Percentiles rank a stretch among this genome's conserved stretches.
phyloP scores from a whole-genome alignment of 192 early-diverging fungal species.

The Podila epicladia region DNA sequence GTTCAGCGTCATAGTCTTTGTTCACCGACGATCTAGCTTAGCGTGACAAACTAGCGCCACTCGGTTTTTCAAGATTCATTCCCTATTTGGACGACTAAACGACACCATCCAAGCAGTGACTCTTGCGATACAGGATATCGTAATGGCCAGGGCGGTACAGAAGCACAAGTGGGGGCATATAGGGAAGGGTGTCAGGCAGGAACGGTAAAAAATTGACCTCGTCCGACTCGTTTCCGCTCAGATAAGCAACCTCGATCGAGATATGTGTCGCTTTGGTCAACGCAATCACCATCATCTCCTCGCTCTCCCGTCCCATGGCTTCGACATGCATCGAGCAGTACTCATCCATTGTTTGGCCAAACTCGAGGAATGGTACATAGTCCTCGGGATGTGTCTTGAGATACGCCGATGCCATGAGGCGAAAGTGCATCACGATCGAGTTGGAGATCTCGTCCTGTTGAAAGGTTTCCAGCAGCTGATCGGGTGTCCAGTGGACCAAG shows the following conservation, averaged over 20 bases:
- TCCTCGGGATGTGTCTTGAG: constrained; percentile 63
- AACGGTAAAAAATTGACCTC: constrained; percentile 80
- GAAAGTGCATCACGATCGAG: constrained; percentile 66
- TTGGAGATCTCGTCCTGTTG: constrained; percentile 67
- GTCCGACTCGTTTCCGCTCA: constrained; percentile 67
- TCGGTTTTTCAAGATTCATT: background rate
- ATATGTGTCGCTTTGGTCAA: constrained; percentile 73
- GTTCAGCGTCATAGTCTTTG: background rate
- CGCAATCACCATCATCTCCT: constrained; percentile 84
- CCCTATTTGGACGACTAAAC: constrained; percentile 13
- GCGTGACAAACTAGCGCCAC: too few species aligned
- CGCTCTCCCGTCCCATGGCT: constrained; percentile 75
- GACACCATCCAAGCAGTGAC: constrained; percentile 46
- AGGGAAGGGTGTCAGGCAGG: constrained; percentile 62
- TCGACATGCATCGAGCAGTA: constrained; percentile 65
- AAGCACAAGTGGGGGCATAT: constrained; percentile 54
- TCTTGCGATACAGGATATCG: constrained; percentile 75
- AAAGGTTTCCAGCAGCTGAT: constrained; percentile 57
- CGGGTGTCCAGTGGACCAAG: constrained; percentile 26
- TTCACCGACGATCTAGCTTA: background rate
- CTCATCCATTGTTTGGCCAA: constrained; percentile 64
- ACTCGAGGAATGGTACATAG: constrained; percentile 66
- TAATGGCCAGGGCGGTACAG: constrained; percentile 75
- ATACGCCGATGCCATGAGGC: constrained; percentile 65
- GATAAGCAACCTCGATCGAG: constrained; percentile 72